A percentile compares a stretch with the other conserved stretches of the same genome.
Conservation (phyloP, 192 early-diverging fungal species). For the Rhizoclosmatium globosum region DNA sequence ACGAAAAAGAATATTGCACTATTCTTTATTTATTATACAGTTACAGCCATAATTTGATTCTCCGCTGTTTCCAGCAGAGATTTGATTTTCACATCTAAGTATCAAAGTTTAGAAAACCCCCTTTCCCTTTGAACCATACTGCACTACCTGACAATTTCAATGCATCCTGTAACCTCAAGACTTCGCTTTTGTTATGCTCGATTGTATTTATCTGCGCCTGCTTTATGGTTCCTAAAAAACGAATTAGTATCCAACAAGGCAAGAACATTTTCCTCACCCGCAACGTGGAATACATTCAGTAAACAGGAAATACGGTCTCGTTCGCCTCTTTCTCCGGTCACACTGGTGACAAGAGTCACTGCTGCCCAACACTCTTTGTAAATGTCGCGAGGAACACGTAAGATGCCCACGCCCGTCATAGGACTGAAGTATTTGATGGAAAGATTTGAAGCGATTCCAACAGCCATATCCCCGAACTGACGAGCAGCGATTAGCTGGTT, state of each 20-base stretch:
- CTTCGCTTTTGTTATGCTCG: background rate
- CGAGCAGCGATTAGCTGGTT: no score
- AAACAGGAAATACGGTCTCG: conserved; percentile 14
- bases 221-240: conserved; percentile 29
- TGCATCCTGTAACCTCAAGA: background rate
- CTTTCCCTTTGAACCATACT: background rate
- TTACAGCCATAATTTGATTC: background rate
- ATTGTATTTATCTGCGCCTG: conserved; percentile 31
- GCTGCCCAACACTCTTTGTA: conserved; percentile 41
- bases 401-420: conserved; percentile 44
- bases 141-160: background rate
- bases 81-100: background rate
- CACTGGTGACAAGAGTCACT: conserved; percentile 32
- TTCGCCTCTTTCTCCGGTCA: conserved; percentile 1
- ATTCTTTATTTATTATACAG: background rate
- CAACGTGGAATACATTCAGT: conserved; percentile 39
- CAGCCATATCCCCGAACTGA: background rate
- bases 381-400: conserved; percentile 42
- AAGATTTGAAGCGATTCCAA: background rate
- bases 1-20: no score
- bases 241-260: background rate
- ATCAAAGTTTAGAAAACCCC: background rate
- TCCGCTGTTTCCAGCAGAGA: background rate
- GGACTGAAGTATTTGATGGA: conserved; percentile 46
- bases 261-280: conserved; percentile 12